Conservation (phyloP, 768 basidiomycete species). For the Mycena vulgaris region DNA sequence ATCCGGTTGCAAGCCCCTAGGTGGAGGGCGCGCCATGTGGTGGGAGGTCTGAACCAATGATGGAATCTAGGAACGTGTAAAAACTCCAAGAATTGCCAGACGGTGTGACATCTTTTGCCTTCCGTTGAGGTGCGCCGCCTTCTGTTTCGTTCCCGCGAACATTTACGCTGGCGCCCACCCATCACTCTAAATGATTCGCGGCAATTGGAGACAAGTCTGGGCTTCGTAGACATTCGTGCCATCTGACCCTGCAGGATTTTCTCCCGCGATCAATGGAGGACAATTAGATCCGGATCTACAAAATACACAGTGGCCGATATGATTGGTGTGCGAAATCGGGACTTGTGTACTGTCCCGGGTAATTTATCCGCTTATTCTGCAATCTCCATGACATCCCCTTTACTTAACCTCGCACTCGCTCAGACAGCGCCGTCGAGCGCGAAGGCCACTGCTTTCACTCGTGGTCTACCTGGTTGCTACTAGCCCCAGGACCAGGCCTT, state of each 20-base stretch:
- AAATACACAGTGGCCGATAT: slow-evolving; percentile 23
- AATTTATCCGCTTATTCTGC: not conserved
- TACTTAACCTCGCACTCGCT: not conserved
- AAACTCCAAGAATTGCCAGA: not conserved
- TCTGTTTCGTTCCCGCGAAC: slow-evolving; percentile 22
- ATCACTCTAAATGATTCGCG: slow-evolving; percentile 22
- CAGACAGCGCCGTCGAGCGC: too few species aligned
- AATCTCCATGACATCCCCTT: not conserved
- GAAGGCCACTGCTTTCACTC: too few species aligned
- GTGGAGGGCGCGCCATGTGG: slow-evolving; percentile 19
- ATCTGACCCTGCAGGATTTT: slow-evolving; percentile 24
- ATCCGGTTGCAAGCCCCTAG: not conserved
- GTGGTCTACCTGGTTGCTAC: too few species aligned
- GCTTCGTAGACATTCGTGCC: slow-evolving; percentile 18
- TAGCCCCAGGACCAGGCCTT: too few species aligned
- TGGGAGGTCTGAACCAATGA: slow-evolving; percentile 2
- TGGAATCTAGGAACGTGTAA: slow-evolving; percentile 32
- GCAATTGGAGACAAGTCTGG: not conserved
- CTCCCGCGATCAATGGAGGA: slow-evolving; percentile 27
- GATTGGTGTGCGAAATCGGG: not conserved
- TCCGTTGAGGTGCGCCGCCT: not conserved
- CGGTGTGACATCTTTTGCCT: not conserved
- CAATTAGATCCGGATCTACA: slow-evolving; percentile 8
- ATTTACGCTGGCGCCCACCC: slow-evolving; percentile 1
- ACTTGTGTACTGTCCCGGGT: too few species aligned